Evolutionary conservation across 2,329 filamentous ascomycete genomes (phyloP).

Genomic region (Periconia sp.): DNA sequence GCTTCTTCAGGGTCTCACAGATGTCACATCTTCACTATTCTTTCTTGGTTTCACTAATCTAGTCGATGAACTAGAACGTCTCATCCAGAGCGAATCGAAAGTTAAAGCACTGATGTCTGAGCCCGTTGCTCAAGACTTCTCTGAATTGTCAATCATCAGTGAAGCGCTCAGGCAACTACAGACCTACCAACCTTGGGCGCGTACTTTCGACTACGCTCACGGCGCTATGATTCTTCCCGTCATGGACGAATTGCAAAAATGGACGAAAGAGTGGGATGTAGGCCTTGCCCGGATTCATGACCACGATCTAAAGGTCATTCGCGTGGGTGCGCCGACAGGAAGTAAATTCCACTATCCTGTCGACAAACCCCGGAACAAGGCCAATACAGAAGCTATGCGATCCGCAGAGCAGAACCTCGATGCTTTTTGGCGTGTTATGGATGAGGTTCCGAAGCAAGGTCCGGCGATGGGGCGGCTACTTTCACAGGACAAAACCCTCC

Average conservation of each 20-base stretch:
- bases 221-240: conserved; percentile 4
- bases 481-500: background rate
- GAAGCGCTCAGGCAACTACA: conserved; percentile 51
- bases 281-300: background rate
- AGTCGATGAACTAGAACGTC: conserved; percentile 54
- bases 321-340: conserved; percentile 31
- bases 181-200: conserved; percentile 54
- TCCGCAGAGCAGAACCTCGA: conserved; percentile 50
- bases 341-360: conserved; percentile 53
- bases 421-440: background rate
- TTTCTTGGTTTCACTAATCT: conserved; percentile 35
- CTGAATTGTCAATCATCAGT: conserved; percentile 50
- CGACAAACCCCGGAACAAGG: conserved; percentile 50
- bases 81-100: conserved; percentile 43
- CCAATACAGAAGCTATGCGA: conserved; percentile 49
- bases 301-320: background rate
- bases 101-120: conserved; percentile 44
- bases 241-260: conserved; percentile 1
- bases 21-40: conserved; percentile 1
- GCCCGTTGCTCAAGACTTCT: conserved; percentile 41
- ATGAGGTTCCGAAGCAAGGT: background rate
- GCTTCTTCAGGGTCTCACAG: conserved; percentile 9
- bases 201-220: conserved; percentile 39
- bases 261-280: conserved; percentile 6
- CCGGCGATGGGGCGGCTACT: background rate